Evolutionary conservation across 1,284 basidiomycete genomes (phyloP).

Genomic region (Puccinia horiana): DNA sequence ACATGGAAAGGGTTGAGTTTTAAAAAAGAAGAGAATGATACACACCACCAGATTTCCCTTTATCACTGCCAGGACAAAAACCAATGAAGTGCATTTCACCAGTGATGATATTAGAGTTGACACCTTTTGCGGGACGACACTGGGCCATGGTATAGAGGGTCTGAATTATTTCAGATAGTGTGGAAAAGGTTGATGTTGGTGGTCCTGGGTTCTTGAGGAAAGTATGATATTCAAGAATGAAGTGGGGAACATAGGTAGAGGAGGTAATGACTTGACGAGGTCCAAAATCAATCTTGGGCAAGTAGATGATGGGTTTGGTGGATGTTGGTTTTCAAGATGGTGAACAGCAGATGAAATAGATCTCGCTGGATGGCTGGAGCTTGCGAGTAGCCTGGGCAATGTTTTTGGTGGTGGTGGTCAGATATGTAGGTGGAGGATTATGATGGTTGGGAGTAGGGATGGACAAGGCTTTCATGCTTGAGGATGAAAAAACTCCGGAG

Average conservation of each 20-base stretch:
- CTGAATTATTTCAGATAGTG: not conserved
- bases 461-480: not conserved
- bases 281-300: not conserved
- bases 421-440: conserved; percentile 1
- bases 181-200: not conserved
- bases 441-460: not conserved
- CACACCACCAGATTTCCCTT: conserved; percentile 13
- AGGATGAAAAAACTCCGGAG: not conserved
- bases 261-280: not conserved
- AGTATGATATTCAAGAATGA: conserved; percentile 21
- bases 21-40: not conserved
- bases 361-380: too few relatives aligned
- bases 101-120: not conserved
- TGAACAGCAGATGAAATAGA: not conserved
- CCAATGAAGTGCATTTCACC: conserved; percentile 22
- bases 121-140: not conserved
- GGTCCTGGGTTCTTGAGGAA: too few relatives aligned
- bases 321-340: not conserved
- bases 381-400: not conserved
- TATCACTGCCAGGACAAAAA: not conserved
- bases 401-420: not conserved
- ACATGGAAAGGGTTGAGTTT: too few relatives aligned
- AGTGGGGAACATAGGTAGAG: not conserved
- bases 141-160: not conserved
- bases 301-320: not conserved